A percentile compares a stretch with the other conserved stretches of the same genome.
These are phyloP conservation scores for Phellinidium pouzarii DNA, from an alignment of 1,284 basidiomycete genomes.

Conservation along the genomic window DNA sequence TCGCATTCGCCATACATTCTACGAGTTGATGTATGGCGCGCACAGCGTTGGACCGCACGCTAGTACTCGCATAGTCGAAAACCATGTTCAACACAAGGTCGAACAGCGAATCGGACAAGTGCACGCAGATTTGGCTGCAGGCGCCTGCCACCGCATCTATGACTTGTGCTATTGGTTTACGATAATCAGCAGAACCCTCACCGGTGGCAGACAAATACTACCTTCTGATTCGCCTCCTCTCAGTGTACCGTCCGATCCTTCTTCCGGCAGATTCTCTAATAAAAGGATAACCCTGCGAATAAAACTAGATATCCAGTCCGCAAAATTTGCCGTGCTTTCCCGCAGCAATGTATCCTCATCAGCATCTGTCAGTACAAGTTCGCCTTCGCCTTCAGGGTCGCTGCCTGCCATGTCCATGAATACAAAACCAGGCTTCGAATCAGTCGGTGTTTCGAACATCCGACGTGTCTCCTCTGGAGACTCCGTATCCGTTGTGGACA, in stretches of 20 bases:
- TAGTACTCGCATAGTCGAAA: conserved; percentile 69
- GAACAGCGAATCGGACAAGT: conserved; percentile 77
- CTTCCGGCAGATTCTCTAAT: conserved; percentile 85
- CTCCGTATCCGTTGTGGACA: conserved; percentile 13
- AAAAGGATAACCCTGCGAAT: conserved; percentile 77
- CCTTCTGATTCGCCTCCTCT: conserved; percentile 57
- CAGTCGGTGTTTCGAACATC: conserved; percentile 16
- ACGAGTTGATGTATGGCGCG: conserved; percentile 84
- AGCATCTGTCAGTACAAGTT: conserved; percentile 38
- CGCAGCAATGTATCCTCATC: conserved; percentile 58
- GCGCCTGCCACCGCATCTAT: conserved; percentile 64
- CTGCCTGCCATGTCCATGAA: conserved; percentile 11
- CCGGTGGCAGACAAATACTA: conserved; percentile 23
- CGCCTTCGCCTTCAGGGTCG: conserved; percentile 30
- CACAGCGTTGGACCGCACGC: conserved; percentile 79
- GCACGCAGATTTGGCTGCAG: conserved; percentile 74
- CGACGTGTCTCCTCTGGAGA: conserved; percentile 9
- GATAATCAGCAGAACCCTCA: not conserved
- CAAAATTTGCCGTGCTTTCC: conserved; percentile 57
- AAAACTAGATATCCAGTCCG: conserved; percentile 82
- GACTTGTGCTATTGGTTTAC: conserved; percentile 43
- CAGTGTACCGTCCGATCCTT: conserved; percentile 50
- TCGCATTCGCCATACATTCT: conserved; percentile 78
- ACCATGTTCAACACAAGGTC: conserved; percentile 81
- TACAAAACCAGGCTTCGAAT: conserved; percentile 2